Evolutionary conservation across 2,329 filamentous ascomycete genomes (phyloP), one percentile per base, ranked within the genome.

Genomic region (Arthrobotrys iridis): DNA sequence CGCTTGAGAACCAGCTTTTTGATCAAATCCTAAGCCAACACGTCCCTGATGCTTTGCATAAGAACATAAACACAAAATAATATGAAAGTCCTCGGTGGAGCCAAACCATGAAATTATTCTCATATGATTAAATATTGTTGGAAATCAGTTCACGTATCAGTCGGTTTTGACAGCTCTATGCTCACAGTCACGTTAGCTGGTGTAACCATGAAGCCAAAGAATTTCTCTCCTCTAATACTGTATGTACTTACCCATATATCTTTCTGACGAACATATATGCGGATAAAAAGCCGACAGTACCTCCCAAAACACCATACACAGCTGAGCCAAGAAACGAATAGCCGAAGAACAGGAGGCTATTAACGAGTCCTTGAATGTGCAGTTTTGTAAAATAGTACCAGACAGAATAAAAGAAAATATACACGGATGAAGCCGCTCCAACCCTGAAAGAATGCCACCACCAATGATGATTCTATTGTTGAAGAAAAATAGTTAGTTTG

Each of bases 401-500:
- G 57, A 90, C 84, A 81, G 91, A 92, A 83, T 95, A 96, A 37
- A 88, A 81, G 81, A 94, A 95, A 37, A 96, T 88, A 92, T 92
- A 96, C 74, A 92, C 82, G 4, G 90, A 88, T 78, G 89, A 92
- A 78, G 89, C 88, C 52, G 90, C 90, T 46, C 93, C 93, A 6
- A 93, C 87, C 55, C 92, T 83, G 83, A 96, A 95, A 59, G 90
- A 92, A 81, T 92, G 91, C 92, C 92, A 96, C 91, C 91, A 95
- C 93, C 93, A 96, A 81, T 92, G 87, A 82, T 95, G 90, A 82
- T 96, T 93, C 86, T 88, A 78, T 0, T 4, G 3, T 6, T 2
- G 30, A 59, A 43, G 46, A 50, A 48, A 22, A 67, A 28, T 0
- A 45, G 20, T 43, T 46, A 70, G 55, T 6, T 24, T 55, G 18